Evolutionary conservation across 225 moss, liverwort and hornwort genomes (phyloP).

Genomic region (Straminergon stramineum): DNA sequence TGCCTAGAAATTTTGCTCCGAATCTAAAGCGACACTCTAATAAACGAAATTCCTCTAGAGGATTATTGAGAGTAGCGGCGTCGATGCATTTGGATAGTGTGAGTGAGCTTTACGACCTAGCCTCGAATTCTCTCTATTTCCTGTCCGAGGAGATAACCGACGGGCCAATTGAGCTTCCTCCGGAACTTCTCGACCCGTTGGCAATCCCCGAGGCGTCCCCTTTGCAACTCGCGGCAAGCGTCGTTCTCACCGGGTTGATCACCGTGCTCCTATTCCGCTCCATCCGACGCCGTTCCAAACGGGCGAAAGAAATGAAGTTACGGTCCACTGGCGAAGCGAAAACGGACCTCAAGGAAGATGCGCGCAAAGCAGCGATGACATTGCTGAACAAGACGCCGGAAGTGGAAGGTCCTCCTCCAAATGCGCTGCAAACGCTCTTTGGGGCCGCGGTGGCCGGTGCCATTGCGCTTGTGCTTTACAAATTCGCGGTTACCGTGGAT

Average conservation of each 20-base stretch:
- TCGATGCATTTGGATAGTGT: constrained; percentile 2
- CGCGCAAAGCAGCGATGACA: constrained; percentile 43
- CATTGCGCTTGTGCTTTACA: constrained; percentile 71
- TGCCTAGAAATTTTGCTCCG: constrained; percentile 7
- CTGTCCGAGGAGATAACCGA: constrained; percentile 31
- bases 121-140: constrained; percentile 13
- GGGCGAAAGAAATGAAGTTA: constrained; percentile 52
- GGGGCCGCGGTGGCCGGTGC: constrained; percentile 70
- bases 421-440: constrained; percentile 42
- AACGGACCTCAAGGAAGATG: constrained; percentile 50
- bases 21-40: not conserved
- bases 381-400: constrained; percentile 54
- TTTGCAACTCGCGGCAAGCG: constrained; percentile 36
- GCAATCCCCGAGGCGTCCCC: constrained; percentile 50
- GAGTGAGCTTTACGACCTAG: constrained; percentile 3
- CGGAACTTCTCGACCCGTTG: constrained; percentile 34
- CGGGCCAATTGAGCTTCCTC: constrained; percentile 48
- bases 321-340: constrained; percentile 57
- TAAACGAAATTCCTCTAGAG: not conserved
- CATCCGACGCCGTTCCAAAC: constrained; percentile 38
- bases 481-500: constrained; percentile 57
- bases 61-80: constrained; percentile 7
- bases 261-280: constrained; percentile 58
- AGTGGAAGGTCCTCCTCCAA: constrained; percentile 42
- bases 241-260: constrained; percentile 45